Percentiles rank a stretch among this genome's conserved stretches.
phyloP scores from a whole-genome alignment of 2,329 filamentous ascomycete species.

The Hypocreales sp. region DNA sequence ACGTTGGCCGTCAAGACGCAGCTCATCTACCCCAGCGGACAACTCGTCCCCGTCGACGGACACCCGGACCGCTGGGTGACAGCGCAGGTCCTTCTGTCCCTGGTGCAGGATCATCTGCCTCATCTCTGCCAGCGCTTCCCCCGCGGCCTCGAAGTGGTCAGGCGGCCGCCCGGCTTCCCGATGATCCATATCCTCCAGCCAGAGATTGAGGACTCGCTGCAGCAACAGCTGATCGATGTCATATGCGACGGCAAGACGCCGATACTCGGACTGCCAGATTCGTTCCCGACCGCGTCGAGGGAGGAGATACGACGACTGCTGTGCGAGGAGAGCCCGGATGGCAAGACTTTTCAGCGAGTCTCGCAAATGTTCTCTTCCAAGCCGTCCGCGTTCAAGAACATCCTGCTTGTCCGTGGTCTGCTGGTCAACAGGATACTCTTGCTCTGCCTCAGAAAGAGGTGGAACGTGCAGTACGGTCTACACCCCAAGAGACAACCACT shows the following conservation, averaged over 20 bases:
- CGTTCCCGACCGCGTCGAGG: background rate
- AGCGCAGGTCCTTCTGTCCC: slow-evolving; percentile 21
- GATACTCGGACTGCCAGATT: slow-evolving; percentile 4
- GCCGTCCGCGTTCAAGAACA: background rate
- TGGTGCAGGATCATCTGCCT: slow-evolving; percentile 21
- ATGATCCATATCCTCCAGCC: slow-evolving; percentile 37
- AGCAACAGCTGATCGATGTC: slow-evolving; percentile 21
- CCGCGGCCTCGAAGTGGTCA: slow-evolving; percentile 29
- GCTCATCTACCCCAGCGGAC: slow-evolving; percentile 39
- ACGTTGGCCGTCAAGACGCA: slow-evolving; percentile 38
- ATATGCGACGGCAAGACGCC: slow-evolving; percentile 16
- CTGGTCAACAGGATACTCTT: slow-evolving; percentile 43
- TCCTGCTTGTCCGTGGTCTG: slow-evolving; percentile 48
- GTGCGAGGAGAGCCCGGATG: background rate
- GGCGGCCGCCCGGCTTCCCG: slow-evolving; percentile 29
- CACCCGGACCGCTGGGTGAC: slow-evolving; percentile 36
- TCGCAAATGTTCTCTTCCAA: background rate
- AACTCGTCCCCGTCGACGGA: slow-evolving; percentile 31
- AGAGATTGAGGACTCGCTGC: slow-evolving; percentile 28
- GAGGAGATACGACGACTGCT: background rate
- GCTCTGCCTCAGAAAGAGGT: slow-evolving; percentile 44
- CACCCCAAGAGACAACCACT: slow-evolving; percentile 25
- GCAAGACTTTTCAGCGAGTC: background rate
- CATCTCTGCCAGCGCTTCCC: slow-evolving; percentile 18
- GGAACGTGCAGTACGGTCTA: slow-evolving; percentile 51